Base-by-base conservation (phyloP, 179 eudicot genomes). In the Gypsophila paniculata region DNA sequence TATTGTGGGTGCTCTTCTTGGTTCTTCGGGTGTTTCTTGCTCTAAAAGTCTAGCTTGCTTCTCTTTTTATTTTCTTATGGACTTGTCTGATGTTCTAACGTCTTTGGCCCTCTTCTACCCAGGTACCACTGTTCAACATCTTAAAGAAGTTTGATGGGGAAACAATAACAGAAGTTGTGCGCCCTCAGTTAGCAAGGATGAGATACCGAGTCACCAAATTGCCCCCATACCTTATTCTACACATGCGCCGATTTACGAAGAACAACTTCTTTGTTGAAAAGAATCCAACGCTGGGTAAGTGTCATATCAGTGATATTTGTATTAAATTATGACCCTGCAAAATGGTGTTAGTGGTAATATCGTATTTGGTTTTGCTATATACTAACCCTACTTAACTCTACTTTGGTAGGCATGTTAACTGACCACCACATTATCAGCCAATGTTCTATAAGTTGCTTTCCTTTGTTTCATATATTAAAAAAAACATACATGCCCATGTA, bases 71-170 rank as follows among this genome's bases (percentile, higher is more conserved):
- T 6, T 11, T 39, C 57, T n/a, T 54, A 48, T 74, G 75, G 12
- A 17, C 32, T 78, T 54, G 12, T 23, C 58, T 69, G 34, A 18
- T 65, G 36, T 62, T 46, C 25, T 55, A 11, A 32, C 53, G 38
- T 68, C 46, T 26, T 34, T 44, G 55, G 4, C 39, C 61, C 72
- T 46, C 6, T 18, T 10, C 61, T 9, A 69, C 25, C 17, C 48
- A 92, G 99, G 95, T 92, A 81, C 98, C 96, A 36, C 96, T 95
- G 73, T 95, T 92, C 83, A 95, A 90, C 80, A 88, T 92, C 69
- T 80, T 95, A 84, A 95, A 95, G 86, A 95, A 95, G 77, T 92
- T 95, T 74, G 99, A 95, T 72, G 98, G 99, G 48, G 99, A 95
- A 79, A 81, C 82, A 44, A 83, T 92, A 36, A 90, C 98, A 34